Base-by-base conservation (phyloP, 2,329 filamentous ascomycete genomes). In the Trichoderma breve region DNA sequence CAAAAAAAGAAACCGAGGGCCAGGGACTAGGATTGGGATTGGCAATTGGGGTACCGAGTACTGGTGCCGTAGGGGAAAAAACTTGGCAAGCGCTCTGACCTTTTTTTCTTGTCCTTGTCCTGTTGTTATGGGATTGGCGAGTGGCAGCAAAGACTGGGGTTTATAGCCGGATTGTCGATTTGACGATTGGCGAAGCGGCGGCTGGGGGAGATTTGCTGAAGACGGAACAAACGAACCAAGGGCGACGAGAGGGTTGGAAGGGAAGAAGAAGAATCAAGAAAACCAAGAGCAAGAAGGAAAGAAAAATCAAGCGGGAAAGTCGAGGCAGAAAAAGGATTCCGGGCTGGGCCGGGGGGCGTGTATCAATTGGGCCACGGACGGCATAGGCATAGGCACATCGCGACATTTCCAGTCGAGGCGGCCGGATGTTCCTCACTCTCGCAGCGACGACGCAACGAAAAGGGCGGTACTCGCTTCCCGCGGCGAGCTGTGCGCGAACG, bases 21-120 rank as follows among this genome's bases (percentile, higher is more conserved):
- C 34, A 26, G 32, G 58, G 60, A 43, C 60, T 55, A 21, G 30
- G 34, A 36, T 15, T 43, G 15, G 39, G 39, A 43, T 43, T 43
- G 1, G 39, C 39, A 71, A 71, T 39, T 57, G 60, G 60, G 39
- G 47, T 24, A n/a, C 18, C 30, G 57, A 32, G 28, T 30, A 32
- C 15, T 32, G 66, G 43, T 43, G 15, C 6, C 7, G 43, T n/a
- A 47, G 43, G 43, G 43, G 9, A 9, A 47, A 28, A 47, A 47
- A 47, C 43, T 47, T 47, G 43, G 43, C 43, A 47, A 51, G 68
- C 68, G 68, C 68, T 70, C 60, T 70, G 68, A 70, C 68, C 68
- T 70, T 64, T 55, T 64, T 63, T 39, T 64, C 53, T 62, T 47
- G 36, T 61, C n/a, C 30, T 70, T 36, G 58, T 47, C 43, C n/a